A percentile compares a stretch with the other conserved stretches of the same genome.
Evolutionary conservation across 108 stramenopile species (phyloP).

Genomic region (Fistulifera solaris): DNA sequence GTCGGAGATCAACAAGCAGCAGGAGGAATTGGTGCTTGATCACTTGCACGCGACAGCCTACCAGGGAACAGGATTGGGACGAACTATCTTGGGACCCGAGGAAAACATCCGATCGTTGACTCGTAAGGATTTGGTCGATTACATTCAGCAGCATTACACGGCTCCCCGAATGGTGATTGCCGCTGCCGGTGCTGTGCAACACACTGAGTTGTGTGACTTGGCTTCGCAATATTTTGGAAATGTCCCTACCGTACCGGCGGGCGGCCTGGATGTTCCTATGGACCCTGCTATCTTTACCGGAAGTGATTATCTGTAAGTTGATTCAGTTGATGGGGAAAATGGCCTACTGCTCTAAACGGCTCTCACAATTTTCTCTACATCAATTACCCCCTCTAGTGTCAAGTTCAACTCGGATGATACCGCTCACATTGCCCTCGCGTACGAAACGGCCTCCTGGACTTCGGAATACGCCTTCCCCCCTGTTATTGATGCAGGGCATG

Average conservation of each 20-base stretch:
- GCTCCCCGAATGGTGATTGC: conserved; percentile 97
- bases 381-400: conserved; percentile 25
- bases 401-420: conserved; percentile 86
- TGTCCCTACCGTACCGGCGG: conserved; percentile 47
- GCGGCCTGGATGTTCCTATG: conserved; percentile 68
- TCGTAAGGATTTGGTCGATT: conserved; percentile 78
- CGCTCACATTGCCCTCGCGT: conserved; percentile 94
- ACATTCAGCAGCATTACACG: conserved; percentile 96
- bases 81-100: conserved; percentile 95
- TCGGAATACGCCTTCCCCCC: conserved; percentile 95
- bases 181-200: conserved; percentile 95
- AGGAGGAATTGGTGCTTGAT: conserved; percentile 97
- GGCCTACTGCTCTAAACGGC: background rate
- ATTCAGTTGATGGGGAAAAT: background rate
- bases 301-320: conserved; percentile 77
- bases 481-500: conserved; percentile 97
- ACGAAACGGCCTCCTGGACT: conserved; percentile 95
- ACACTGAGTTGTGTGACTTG: conserved; percentile 79
- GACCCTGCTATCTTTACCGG: conserved; percentile 94
- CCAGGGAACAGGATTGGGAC: conserved; percentile 86
- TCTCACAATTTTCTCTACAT: conserved; percentile 1
- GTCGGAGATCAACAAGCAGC: conserved; percentile 97
- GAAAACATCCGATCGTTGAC: conserved; percentile 84
- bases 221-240: conserved; percentile 88
- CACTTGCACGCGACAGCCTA: conserved; percentile 97